phyloP scores from a whole-genome alignment of 805 yeast genomes.

The Metschnikowia shivogae region DNA sequence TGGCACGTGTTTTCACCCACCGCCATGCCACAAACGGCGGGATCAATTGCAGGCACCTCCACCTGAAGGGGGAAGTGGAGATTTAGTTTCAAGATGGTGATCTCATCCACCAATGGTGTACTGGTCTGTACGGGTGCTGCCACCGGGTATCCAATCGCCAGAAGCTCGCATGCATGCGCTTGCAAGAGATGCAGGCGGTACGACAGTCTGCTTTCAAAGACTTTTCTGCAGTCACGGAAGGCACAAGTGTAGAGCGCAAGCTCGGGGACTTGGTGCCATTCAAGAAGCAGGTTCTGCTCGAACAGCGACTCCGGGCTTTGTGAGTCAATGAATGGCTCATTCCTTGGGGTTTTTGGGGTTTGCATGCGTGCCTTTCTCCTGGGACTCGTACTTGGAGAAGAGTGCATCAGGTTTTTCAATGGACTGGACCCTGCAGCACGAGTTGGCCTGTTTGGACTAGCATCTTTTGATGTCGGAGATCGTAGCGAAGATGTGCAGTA shows the following conservation, averaged over 20 bases:
- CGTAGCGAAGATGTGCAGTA: too few relatives aligned
- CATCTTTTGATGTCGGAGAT: too few relatives aligned
- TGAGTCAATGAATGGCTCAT: neutral
- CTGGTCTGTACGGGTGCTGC: neutral
- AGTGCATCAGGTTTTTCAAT: neutral
- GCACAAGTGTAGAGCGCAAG: slow-evolving; percentile 12
- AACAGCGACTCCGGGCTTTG: slow-evolving; percentile 1
- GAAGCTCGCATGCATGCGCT: slow-evolving; percentile 9
- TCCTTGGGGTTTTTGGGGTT: too few relatives aligned
- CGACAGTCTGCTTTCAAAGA: slow-evolving; percentile 7
- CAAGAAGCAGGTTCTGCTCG: slow-evolving; percentile 10
- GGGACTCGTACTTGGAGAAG: neutral
- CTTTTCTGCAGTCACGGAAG: slow-evolving; percentile 10
- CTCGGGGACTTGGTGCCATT: slow-evolving; percentile 2
- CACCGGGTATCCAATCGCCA: slow-evolving; percentile 18
- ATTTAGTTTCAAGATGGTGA: slow-evolving; percentile 12
- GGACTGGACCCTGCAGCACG: neutral
- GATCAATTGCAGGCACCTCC: slow-evolving; percentile 8
- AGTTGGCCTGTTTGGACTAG: neutral
- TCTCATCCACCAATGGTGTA: slow-evolving; percentile 6
- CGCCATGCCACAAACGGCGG: slow-evolving; percentile 3
- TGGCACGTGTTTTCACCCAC: slow-evolving; percentile 7
- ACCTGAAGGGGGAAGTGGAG: slow-evolving; percentile 15
- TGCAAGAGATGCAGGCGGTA: slow-evolving; percentile 13
- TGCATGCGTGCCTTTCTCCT: neutral